Evolutionary conservation across 164 flowering plant species (phyloP), one percentile per base, ranked within the genome.

Genomic region (Magnolia officinalis): DNA sequence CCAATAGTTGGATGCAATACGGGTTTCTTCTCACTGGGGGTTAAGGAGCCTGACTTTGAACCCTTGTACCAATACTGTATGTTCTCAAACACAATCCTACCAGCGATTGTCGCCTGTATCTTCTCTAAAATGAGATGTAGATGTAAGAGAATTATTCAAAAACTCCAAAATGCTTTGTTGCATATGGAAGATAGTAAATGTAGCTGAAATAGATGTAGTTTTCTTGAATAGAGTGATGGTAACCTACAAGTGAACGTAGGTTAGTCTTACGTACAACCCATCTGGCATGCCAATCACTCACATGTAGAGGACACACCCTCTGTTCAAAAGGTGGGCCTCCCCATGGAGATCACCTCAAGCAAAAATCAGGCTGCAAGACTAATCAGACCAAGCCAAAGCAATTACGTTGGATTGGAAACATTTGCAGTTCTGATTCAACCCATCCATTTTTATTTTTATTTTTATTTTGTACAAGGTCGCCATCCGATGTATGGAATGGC

Each of bases 1-100:
- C 37, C 72, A 84, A 63, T 83, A 71, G 31, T 68, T 26, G 45
- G 50, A 26, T 68, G 71, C 50, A 11, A 14, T 29, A 6, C n/a
- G 29, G 71, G 16, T 13, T 8, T 31, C 71, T 68, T 55, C 18
- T 55, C 13, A 16, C 10, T 10, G 61, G 18, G 61, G 18, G 11
- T 26, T 26, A 37, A 37, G 45, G 45, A 4, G 45, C 45, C 61
- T 55, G 61, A 55, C 61, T 55, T 3, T 0, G 2, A 11, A 55
- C 10, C 61, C 61, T 55, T 55, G 61, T 55, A 55, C 18, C 11
- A 55, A 11, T 55, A 55, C 10, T 55, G 13, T 55, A 13, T 55
- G 61, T 11, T 55, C 2, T 55, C 61, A 55, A 11, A 55, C 13
- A 55, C 4, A 55, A 13, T 55, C 3, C 16, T 55, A 55, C 18